Base-by-base conservation (phyloP, 495 filamentous ascomycete genomes). In the Lophiostoma macrostomum region DNA sequence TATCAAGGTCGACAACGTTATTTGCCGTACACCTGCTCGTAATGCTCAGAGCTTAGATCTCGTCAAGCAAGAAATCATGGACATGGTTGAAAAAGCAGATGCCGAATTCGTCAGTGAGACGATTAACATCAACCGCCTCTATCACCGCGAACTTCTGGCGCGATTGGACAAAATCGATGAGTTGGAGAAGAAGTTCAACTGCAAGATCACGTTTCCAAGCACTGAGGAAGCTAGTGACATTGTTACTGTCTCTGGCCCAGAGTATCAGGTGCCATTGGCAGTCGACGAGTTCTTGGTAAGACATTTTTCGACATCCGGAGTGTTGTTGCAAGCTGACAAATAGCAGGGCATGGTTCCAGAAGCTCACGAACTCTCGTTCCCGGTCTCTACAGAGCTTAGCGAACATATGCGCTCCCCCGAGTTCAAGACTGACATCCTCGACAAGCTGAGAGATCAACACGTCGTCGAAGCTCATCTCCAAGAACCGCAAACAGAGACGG, bases 41-140 rank as follows among this genome's bases (percentile, higher is more conserved):
- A 99, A 99, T 71, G 93, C 93, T 29, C 87, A 94, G 69, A 96
- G 89, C 65, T 75, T 99, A 32, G 93, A 99, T 69, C 75, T 96
- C 20, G 93, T 99, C 50, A 99, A 97, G 79, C 87, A 88, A 65
- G 93, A 99, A 74, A 99, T 99, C 61, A 87, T 99, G 77, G 91
- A 96, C 64, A 97, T 96, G 93, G 93, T 98, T 39, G 90, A 97
- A 71, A 88, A 95, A 72, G 90, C 84, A 46, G 93, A 97, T 68
- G 91, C 91, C 16, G 93, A 99, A 72, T 96, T 96, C 65, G 91
- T 94, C 37, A 85, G 86, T 13, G 89, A 96, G 72, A 84, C 85
- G 35, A 90, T 99, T 47, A 81, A 87, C 48, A 89, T 99, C 64
- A 91, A 96, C 65, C 88, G 93, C 30, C 77, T 99, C 42, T 94